Percentiles rank a stretch among this genome's conserved stretches.
phyloP scores from a whole-genome alignment of 129 eudicot genomes.

The Solidago caesia region DNA sequence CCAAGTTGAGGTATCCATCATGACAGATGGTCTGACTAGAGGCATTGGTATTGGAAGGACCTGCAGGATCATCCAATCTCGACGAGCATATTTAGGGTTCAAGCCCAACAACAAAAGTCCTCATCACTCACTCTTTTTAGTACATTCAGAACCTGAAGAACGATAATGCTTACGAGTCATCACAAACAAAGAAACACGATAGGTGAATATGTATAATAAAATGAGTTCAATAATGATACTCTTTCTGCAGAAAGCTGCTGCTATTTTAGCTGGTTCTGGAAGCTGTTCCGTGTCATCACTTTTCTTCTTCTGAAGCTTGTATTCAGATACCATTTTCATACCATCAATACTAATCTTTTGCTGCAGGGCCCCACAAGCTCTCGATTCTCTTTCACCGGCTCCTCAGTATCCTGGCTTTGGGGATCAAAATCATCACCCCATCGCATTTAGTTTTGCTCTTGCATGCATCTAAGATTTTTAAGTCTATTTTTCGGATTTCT shows the following conservation, averaged over 20 bases:
- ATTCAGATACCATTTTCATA: conserved; percentile 92
- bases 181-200: not conserved
- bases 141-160: conserved; percentile 69
- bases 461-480: conserved; percentile 83
- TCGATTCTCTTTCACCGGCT: conserved; percentile 72
- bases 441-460: conserved; percentile 90
- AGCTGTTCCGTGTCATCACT: conserved; percentile 88
- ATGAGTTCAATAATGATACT: conserved; percentile 40
- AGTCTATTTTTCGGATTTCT: conserved; percentile 85
- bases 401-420: conserved; percentile 76
- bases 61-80: conserved; percentile 99
- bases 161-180: conserved; percentile 6
- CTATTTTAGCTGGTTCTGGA: conserved; percentile 95
- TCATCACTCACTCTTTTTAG: conserved; percentile 86
- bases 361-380: conserved; percentile 99
- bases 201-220: not conserved
- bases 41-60: conserved; percentile 95
- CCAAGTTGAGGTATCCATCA: conserved; percentile 96
- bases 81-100: conserved; percentile 92
- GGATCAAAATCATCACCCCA: conserved; percentile 95
- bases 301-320: conserved; percentile 87
- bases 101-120: conserved; percentile 76
- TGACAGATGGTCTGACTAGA: conserved; percentile 97
- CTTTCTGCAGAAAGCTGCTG: conserved; percentile 93
- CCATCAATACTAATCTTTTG: conserved; percentile 95